These are phyloP conservation scores for Tolypocladium sp. DNA, from an alignment of 2,329 filamentous ascomycete species.

Conservation along the genomic window DNA sequence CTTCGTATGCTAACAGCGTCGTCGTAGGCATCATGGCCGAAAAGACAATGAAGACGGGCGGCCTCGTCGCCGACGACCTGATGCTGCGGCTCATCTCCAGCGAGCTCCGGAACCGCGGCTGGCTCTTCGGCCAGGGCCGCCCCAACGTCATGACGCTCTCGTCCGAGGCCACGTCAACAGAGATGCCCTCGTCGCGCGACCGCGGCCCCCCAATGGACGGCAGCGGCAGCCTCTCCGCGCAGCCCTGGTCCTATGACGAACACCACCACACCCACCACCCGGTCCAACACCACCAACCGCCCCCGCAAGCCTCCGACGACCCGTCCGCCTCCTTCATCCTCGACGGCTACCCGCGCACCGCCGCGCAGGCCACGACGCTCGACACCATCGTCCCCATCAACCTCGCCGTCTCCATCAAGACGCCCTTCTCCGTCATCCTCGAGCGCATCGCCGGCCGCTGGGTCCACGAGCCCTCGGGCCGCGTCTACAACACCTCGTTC, in stretches of 20 bases:
- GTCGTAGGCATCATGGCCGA: constrained; percentile 78
- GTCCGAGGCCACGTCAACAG: constrained; percentile 29
- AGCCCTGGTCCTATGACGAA: constrained; percentile 18
- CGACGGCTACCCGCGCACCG: constrained; percentile 90
- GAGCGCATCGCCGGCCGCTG: constrained; percentile 85
- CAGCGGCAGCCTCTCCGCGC: constrained; percentile 29
- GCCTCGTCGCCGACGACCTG: constrained; percentile 82
- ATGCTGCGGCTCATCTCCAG: constrained; percentile 89
- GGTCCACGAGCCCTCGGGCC: constrained; percentile 85
- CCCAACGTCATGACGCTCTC: constrained; percentile 44
- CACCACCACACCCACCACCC: constrained; percentile 7
- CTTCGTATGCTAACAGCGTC: constrained; percentile 2
- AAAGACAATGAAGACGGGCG: constrained; percentile 75
- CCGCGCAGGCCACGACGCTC: constrained; percentile 66
- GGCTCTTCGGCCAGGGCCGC: constrained; percentile 51
- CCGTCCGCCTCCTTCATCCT: constrained; percentile 85
- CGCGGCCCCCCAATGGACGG: constrained; percentile 23
- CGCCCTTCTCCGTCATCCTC: constrained; percentile 78
- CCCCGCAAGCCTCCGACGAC: constrained; percentile 48
- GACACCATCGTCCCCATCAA: constrained; percentile 88
- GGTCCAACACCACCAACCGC: constrained; percentile 1
- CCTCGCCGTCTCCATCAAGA: constrained; percentile 78
- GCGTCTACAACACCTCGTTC: constrained; percentile 93
- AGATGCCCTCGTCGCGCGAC: constrained; percentile 18
- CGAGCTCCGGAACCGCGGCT: constrained; percentile 77